Evolutionary conservation across 129 eudicot genomes (phyloP).

Genomic region (carrot (Daucus carota)): DH1_v3.0 NC_030384.2:46031001-46031500

Average conservation of each 20-base stretch:
- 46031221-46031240: slow-evolving; percentile 27
- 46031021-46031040: slow-evolving; percentile 24
- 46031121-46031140: not conserved
- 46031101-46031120: not conserved
- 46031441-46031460: not conserved
- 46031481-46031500: not conserved
- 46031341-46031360: not conserved
- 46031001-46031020: slow-evolving; percentile 57
- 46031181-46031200: slow-evolving; percentile 12
- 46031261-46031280: not conserved
- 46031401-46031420: not conserved
- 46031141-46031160: slow-evolving; percentile 32
- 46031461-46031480: not conserved
- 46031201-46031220: not conserved
- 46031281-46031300: not conserved
- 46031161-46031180: slow-evolving; percentile 15
- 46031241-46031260: not conserved
- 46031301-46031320: not conserved
- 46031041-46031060: slow-evolving; percentile 23
- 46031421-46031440: not conserved
- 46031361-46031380: not conserved
- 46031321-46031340: not conserved
- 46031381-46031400: not conserved
- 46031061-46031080: slow-evolving; percentile 50
- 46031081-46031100: slow-evolving; percentile 75